Conservation (phyloP, 106 monocot genomes). For the Phalaenopsis aphrodite region DNA sequence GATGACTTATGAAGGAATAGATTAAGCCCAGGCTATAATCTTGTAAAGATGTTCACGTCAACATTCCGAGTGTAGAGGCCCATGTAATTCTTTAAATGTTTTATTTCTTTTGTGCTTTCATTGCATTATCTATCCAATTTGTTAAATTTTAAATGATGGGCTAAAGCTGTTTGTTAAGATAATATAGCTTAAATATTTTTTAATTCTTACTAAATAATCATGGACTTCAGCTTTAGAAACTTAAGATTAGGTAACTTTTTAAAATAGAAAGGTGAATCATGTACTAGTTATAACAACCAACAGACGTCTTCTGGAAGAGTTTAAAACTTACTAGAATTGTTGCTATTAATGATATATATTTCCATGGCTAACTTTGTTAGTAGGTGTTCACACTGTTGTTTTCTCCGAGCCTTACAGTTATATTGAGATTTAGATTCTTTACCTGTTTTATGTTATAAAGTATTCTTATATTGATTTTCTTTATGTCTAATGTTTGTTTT, state of each 20-base stretch:
- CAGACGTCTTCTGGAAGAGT: not conserved
- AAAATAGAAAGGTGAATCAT: no score
- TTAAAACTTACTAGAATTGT: not conserved
- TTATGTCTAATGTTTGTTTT: slow-evolving; percentile 1
- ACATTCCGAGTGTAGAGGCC: no score
- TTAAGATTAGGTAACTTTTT: no score
- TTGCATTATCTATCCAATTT: no score
- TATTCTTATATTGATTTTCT: slow-evolving; percentile 5
- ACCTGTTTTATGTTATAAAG: not conserved
- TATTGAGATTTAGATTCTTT: not conserved
- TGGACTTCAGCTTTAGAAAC: not conserved
- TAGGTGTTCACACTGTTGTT: not conserved
- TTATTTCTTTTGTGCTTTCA: no score
- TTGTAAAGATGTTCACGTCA: no score
- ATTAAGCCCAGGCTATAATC: no score
- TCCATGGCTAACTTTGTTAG: not conserved
- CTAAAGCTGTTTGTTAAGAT: not conserved
- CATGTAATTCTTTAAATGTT: no score
- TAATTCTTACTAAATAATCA: not conserved
- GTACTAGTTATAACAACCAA: not conserved
- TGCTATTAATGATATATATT: not conserved
- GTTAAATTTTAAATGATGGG: no score
- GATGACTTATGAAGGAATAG: no score
- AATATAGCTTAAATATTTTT: not conserved
- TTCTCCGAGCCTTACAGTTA: not conserved